These are phyloP conservation scores for Neoboletus subvelutipes DNA, from an alignment of 768 basidiomycete genomes.

Conservation along the genomic window DNA sequence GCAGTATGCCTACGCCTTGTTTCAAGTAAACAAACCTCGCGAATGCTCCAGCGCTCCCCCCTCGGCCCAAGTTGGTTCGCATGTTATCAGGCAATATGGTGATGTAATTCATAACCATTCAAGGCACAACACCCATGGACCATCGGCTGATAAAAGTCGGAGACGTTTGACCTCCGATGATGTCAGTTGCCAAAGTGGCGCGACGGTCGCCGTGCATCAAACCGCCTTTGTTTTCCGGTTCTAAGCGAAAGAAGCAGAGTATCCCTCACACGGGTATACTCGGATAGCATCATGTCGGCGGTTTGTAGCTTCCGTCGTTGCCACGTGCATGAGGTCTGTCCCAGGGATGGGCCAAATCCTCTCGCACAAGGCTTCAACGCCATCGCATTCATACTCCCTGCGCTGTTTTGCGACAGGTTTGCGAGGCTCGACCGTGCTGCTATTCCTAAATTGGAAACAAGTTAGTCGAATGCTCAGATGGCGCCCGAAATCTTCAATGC, in stretches of 20 bases:
- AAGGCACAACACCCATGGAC: neutral
- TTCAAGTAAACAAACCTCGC: neutral
- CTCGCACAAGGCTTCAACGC: neutral
- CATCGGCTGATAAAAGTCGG: constrained; percentile 26
- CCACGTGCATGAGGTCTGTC: constrained; percentile 7
- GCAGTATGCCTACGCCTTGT: neutral
- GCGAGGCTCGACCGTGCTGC: neutral
- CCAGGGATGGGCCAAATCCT: neutral
- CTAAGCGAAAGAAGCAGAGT: constrained; percentile 12
- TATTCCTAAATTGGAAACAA: constrained; percentile 3
- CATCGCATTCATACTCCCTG: neutral
- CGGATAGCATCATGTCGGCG: constrained; percentile 14
- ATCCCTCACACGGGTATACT: neutral
- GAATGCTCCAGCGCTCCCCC: neutral
- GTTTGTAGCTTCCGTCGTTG: constrained; percentile 19
- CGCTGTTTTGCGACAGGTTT: neutral
- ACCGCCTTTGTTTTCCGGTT: neutral
- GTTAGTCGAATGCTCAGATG: constrained; percentile 10
- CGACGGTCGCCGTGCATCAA: neutral
- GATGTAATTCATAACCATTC: constrained; percentile 1
- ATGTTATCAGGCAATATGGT: neutral
- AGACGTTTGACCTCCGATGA: constrained; percentile 24
- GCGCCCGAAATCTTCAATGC: neutral
- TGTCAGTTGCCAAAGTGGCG: constrained; percentile 8
- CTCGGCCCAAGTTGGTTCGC: neutral